Conservation (phyloP, 148 eudicot species). For the Selenicereus undatus region DNA sequence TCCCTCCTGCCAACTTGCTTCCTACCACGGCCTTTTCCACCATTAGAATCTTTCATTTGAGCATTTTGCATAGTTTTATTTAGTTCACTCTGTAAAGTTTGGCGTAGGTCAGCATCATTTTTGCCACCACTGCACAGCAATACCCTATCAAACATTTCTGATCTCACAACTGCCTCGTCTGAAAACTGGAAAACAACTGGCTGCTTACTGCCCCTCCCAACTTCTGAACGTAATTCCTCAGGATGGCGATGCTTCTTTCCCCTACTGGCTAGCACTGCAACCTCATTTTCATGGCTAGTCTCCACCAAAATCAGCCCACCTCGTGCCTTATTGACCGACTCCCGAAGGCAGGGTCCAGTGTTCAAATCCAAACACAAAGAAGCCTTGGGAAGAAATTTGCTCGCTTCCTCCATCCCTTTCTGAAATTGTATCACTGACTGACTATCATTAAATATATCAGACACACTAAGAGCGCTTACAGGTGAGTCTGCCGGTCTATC, state of each 20-base stretch:
- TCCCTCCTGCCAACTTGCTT: slow-evolving; percentile 38
- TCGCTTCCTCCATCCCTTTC: slow-evolving; percentile 61
- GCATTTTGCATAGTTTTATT: slow-evolving; percentile 34
- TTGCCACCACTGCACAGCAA: slow-evolving; percentile 55
- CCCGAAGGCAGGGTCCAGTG: neutral
- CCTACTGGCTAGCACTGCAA: slow-evolving; percentile 28
- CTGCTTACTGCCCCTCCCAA: slow-evolving; percentile 55
- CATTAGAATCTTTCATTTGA: slow-evolving; percentile 35
- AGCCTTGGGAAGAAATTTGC: slow-evolving; percentile 47
- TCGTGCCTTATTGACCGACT: too few relatives aligned
- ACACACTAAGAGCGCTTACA: slow-evolving; percentile 40
- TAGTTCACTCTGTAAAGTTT: slow-evolving; percentile 45
- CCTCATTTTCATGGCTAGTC: neutral
- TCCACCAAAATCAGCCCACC: too few relatives aligned
- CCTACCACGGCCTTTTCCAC: slow-evolving; percentile 53
- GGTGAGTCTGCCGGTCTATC: slow-evolving; percentile 41
- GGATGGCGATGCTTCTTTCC: slow-evolving; percentile 50
- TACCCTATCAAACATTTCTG: slow-evolving; percentile 75
- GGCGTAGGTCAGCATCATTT: slow-evolving; percentile 62
- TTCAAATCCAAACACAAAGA: slow-evolving; percentile 24
- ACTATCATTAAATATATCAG: slow-evolving; percentile 48
- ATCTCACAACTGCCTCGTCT: slow-evolving; percentile 51
- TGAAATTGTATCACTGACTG: slow-evolving; percentile 51
- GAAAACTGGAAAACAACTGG: slow-evolving; percentile 38
- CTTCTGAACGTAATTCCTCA: slow-evolving; percentile 36